Conservation (phyloP, 768 basidiomycete species). For the Stropharia rugosoannulata region DNA sequence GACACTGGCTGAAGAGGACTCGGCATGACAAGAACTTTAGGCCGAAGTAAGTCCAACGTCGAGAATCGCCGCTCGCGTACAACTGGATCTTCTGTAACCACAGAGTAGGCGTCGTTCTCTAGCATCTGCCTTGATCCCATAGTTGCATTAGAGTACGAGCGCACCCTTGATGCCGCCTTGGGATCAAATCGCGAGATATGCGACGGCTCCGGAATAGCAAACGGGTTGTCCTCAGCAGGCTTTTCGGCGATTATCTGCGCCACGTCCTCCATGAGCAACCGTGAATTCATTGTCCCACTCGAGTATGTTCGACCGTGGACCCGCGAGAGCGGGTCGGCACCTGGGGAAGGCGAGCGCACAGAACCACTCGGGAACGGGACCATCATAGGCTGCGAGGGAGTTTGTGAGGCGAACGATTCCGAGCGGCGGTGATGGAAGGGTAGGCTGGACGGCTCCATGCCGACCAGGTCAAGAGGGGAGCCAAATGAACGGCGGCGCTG, state of each 20-base stretch:
- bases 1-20: conserved; percentile 68
- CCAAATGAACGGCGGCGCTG: conserved; percentile 57
- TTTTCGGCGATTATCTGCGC: conserved; percentile 45
- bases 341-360: conserved; percentile 48
- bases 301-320: conserved; percentile 49
- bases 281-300: conserved; percentile 49
- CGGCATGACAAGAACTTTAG: conserved; percentile 95
- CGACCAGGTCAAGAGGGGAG: conserved; percentile 53
- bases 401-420: conserved; percentile 47
- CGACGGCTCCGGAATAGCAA: conserved; percentile 64
- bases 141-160: conserved; percentile 64
- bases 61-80: conserved; percentile 61
- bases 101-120: conserved; percentile 50
- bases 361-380: conserved; percentile 68
- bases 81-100: conserved; percentile 37
- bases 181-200: conserved; percentile 79
- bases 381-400: conserved; percentile 33
- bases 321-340: conserved; percentile 16
- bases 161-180: conserved; percentile 56
- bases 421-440: conserved; percentile 45
- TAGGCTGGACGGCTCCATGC: conserved; percentile 38
- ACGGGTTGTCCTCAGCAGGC: conserved; percentile 58
- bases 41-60: conserved; percentile 77
- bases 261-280: conserved; percentile 38
- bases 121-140: conserved; percentile 63